These are phyloP conservation scores for Phyllosticta citrichinensis DNA, from an alignment of 2,329 filamentous ascomycete genomes.

Conservation along the genomic window DNA sequence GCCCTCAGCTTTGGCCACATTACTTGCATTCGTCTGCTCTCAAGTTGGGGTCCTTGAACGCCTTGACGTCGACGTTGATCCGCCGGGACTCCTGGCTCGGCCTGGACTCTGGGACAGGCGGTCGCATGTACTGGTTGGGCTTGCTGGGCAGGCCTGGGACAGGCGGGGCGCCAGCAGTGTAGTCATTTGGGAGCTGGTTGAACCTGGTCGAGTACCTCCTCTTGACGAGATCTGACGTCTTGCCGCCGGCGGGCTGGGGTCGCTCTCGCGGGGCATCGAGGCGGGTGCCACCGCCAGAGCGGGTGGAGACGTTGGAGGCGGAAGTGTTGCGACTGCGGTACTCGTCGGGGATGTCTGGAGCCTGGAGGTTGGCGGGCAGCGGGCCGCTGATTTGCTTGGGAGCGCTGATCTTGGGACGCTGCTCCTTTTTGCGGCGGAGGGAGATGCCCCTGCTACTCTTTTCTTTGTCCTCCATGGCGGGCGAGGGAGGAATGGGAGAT, in stretches of 20 bases:
- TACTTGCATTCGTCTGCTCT: constrained; percentile 65
- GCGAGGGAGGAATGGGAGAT: background rate
- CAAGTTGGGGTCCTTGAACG: constrained; percentile 69
- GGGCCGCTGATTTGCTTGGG: constrained; percentile 44
- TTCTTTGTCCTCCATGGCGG: constrained; percentile 31
- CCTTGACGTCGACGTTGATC: constrained; percentile 64
- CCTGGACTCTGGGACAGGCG: constrained; percentile 31
- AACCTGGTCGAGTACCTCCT: constrained; percentile 89
- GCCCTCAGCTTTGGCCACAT: constrained; percentile 15
- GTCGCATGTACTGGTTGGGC: constrained; percentile 49
- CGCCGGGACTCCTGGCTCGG: constrained; percentile 44
- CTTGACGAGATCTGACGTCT: constrained; percentile 78
- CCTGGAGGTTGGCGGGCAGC: constrained; percentile 17
- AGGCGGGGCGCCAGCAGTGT: constrained; percentile 56
- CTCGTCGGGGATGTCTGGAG: constrained; percentile 8
- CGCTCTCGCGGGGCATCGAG: constrained; percentile 28
- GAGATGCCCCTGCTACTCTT: constrained; percentile 43
- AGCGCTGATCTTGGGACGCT: constrained; percentile 50
- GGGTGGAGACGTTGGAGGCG: background rate
- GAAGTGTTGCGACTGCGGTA: background rate
- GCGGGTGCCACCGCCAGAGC: constrained; percentile 15
- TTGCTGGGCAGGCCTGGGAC: constrained; percentile 52
- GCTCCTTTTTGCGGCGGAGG: constrained; percentile 51
- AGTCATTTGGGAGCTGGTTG: constrained; percentile 63
- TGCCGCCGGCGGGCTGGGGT: constrained; percentile 33